phyloP scores from a whole-genome alignment of 306 rosid genomes.

The Vicia faba region DNA sequence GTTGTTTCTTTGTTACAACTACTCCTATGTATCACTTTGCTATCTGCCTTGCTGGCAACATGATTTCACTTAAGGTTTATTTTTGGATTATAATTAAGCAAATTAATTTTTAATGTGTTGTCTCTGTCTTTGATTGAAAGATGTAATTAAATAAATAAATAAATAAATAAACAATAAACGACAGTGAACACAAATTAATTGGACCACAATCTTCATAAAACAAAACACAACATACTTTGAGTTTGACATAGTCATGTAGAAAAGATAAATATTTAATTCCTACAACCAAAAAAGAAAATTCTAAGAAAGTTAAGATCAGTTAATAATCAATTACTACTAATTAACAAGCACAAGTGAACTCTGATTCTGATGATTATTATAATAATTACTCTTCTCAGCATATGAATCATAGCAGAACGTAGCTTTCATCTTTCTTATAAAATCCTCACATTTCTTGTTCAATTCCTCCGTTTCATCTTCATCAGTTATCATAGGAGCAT shows the following conservation, averaged over 20 bases:
- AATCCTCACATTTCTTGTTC: slow-evolving; percentile 79
- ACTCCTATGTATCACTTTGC: too few species aligned
- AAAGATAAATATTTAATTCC: background rate
- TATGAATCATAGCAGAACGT: slow-evolving; percentile 55
- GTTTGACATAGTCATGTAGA: background rate
- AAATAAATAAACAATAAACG: too few species aligned
- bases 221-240: background rate
- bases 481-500: background rate
- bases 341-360: slow-evolving; percentile 21
- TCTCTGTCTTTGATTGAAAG: too few species aligned
- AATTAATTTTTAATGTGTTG: too few species aligned
- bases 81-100: too few species aligned
- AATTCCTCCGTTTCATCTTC: slow-evolving; percentile 60
- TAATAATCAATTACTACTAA: slow-evolving; percentile 1
- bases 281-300: background rate
- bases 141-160: too few species aligned
- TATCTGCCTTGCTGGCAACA: too few species aligned
- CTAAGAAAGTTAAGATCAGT: background rate
- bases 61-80: too few species aligned
- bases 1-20: too few species aligned
- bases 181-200: too few species aligned
- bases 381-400: slow-evolving; percentile 1
- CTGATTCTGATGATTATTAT: slow-evolving; percentile 8
- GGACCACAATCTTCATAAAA: background rate
- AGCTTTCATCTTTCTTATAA: slow-evolving; percentile 66